Evolutionary conservation across 2,329 filamentous ascomycete genomes (phyloP).

Genomic region (Curvularia sp.): DNA sequence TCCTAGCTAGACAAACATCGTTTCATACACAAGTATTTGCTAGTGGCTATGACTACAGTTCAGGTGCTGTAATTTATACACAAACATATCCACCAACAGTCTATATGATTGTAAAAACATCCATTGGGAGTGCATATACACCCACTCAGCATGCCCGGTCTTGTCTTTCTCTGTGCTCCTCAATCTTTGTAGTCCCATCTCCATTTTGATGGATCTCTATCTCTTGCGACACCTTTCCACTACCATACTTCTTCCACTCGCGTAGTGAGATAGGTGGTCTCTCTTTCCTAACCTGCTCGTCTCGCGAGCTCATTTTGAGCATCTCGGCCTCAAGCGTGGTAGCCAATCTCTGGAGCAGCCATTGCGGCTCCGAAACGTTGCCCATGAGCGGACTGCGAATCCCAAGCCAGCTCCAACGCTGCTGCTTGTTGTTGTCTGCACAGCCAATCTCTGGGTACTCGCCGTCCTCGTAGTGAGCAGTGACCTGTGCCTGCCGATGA

Average conservation of each 20-base stretch:
- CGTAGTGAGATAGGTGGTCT: constrained; percentile 42
- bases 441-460: constrained; percentile 42
- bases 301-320: constrained; percentile 37
- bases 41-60: neutral
- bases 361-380: constrained; percentile 71
- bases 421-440: constrained; percentile 50
- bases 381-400: constrained; percentile 74
- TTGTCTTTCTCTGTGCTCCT: constrained; percentile 10
- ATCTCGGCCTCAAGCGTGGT: constrained; percentile 59
- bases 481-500: constrained; percentile 44
- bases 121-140: neutral
- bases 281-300: constrained; percentile 24
- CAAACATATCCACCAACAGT: neutral
- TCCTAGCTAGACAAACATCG: neutral
- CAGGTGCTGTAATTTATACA: neutral
- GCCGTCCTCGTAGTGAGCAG: constrained; percentile 28
- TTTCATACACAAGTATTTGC: no score
- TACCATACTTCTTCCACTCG: neutral
- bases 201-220: constrained; percentile 19
- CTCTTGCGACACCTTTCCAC: constrained; percentile 8
- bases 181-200: constrained; percentile 19
- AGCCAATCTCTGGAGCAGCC: constrained; percentile 72
- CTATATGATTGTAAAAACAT: neutral
- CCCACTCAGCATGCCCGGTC: constrained; percentile 6
- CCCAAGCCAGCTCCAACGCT: constrained; percentile 80